phyloP scores from a whole-genome alignment of 352 stramenopile genomes.

The Elongisporangium senticosum region DNA sequence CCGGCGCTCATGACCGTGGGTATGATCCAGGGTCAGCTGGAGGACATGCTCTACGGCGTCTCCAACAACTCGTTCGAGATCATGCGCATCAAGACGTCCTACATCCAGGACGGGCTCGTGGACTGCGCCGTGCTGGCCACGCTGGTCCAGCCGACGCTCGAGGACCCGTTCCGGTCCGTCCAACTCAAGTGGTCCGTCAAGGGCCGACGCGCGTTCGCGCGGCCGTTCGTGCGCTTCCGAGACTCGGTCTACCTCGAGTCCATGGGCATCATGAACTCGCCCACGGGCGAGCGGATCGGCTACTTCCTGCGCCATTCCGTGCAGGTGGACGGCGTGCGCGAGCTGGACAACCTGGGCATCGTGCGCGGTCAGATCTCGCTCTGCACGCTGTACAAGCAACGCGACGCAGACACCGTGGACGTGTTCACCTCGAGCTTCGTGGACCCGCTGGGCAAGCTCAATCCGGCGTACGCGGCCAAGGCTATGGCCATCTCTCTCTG shows the following conservation, averaged over 20 bases:
- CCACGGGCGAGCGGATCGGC: constrained; percentile 19
- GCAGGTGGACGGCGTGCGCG: constrained; percentile 21
- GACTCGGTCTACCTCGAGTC: constrained; percentile 34
- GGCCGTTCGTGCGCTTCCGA: constrained; percentile 19
- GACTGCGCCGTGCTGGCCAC: constrained; percentile 27
- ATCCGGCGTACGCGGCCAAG: constrained; percentile 11
- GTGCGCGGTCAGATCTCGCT: constrained; percentile 29
- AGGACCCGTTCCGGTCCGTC: constrained; percentile 27
- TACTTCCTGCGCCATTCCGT: constrained; percentile 29
- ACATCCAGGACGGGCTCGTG: constrained; percentile 21
- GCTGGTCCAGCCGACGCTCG: constrained; percentile 14
- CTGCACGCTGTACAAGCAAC: constrained; percentile 22
- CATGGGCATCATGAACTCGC: constrained; percentile 16
- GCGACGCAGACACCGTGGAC: constrained; percentile 13
- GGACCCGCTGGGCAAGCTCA: constrained; percentile 14
- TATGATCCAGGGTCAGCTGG: constrained; percentile 9
- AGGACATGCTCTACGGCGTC: constrained; percentile 13
- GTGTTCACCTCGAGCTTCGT: constrained; percentile 24
- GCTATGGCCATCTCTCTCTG: constrained; percentile 2
- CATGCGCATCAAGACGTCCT: constrained; percentile 26
- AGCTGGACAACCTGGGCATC: constrained; percentile 21
- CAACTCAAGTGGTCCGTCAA: constrained; percentile 19
- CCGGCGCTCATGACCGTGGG: constrained; percentile 21
- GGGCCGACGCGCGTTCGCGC: neutral
- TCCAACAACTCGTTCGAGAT: constrained; percentile 14